A percentile compares a stretch with the other conserved stretches of the same genome.
Evolutionary conservation across 2,329 filamentous ascomycete species (phyloP).

Genomic region (Aureobasidium sp.): DNA sequence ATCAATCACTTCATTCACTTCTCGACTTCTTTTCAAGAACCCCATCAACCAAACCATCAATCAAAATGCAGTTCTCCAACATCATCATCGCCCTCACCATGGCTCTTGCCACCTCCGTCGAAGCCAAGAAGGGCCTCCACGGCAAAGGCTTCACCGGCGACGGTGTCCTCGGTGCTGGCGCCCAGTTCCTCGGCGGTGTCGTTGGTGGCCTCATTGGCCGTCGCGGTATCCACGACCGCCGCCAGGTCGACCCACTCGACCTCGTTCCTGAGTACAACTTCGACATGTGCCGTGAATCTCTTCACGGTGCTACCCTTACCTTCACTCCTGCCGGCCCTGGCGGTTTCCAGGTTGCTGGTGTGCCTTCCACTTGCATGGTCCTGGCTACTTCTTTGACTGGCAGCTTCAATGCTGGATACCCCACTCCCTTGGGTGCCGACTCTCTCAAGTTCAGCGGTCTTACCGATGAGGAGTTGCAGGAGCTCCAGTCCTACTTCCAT

Average conservation of each 20-base stretch:
- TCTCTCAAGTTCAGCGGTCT: constrained; percentile 17
- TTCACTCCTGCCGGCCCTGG: neutral
- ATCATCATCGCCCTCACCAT: constrained; percentile 3
- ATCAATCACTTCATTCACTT: neutral
- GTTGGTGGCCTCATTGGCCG: neutral
- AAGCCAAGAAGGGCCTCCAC: constrained; percentile 5
- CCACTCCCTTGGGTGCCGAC: constrained; percentile 16
- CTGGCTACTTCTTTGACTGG: constrained; percentile 17
- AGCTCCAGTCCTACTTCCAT: constrained; percentile 16
- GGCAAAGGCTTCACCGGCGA: constrained; percentile 11
- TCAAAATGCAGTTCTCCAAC: constrained; percentile 4
- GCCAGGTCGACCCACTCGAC: constrained; percentile 1
- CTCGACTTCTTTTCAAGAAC: too few species aligned
- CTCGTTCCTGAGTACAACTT: neutral
- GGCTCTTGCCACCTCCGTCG: neutral
- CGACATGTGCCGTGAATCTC: constrained; percentile 12
- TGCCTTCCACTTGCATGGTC: constrained; percentile 18
- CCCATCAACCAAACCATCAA: neutral
- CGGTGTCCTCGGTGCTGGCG: neutral
- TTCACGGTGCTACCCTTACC: neutral
- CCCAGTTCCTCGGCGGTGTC: neutral
- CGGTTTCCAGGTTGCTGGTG: constrained; percentile 15
- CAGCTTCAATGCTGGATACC: constrained; percentile 17
- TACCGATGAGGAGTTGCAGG: constrained; percentile 5
- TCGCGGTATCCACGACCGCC: neutral